phyloP scores from a whole-genome alignment of 164 flowering plant genomes.

The Nelumbo lutea region DNA sequence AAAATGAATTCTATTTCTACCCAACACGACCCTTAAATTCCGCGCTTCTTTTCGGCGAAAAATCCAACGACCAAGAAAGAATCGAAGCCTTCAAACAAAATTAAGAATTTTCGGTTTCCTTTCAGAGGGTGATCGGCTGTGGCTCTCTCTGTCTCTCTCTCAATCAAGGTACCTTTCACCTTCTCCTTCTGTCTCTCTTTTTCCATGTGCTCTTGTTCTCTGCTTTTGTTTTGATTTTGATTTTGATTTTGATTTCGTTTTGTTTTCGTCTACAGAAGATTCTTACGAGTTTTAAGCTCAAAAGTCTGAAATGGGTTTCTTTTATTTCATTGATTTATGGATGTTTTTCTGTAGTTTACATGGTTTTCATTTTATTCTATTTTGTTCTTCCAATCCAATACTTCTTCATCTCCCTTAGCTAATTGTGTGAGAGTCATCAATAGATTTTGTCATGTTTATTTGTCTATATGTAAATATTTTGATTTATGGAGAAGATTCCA shows the following conservation, averaged over 20 bases:
- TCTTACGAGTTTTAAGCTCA: neutral
- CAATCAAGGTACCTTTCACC: neutral
- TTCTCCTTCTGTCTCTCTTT: neutral
- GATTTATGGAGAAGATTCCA: neutral
- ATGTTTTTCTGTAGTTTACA: neutral
- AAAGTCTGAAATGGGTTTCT: neutral
- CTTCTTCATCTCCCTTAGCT: too few relatives aligned
- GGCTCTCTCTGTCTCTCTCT: neutral
- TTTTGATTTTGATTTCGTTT: neutral
- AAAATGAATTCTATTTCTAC: neutral
- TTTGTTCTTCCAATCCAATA: neutral
- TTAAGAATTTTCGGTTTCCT: neutral
- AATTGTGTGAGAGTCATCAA: neutral
- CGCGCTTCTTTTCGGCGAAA: conserved; percentile 29
- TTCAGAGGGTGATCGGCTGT: neutral
- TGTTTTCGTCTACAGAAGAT: neutral
- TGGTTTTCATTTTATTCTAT: neutral
- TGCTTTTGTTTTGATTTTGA: neutral
- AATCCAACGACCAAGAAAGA: conserved; percentile 14
- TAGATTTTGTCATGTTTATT: neutral
- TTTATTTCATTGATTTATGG: neutral
- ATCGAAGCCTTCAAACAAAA: neutral
- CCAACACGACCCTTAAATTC: conserved; percentile 7
- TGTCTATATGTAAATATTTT: neutral
- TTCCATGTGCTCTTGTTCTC: neutral